phyloP scores from a whole-genome alignment of 2,329 filamentous ascomycete species.

The Camillea tinctor region DNA sequence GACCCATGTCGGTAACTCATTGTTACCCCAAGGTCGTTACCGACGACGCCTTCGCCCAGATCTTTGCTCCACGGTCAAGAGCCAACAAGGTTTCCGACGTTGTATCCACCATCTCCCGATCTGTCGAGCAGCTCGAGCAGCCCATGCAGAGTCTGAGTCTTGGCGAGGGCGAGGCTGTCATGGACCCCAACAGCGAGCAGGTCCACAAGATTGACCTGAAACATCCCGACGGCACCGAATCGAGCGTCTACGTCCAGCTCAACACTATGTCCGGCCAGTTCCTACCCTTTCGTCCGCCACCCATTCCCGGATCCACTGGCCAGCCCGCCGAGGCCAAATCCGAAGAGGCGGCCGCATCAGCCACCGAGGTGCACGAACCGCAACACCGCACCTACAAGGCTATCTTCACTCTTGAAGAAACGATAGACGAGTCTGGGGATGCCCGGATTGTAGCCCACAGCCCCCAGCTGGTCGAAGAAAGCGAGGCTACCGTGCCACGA shows the following conservation, averaged over 20 bases:
- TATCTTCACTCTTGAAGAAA: constrained; percentile 67
- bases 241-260: constrained; percentile 63
- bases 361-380: constrained; percentile 33
- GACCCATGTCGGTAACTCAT: constrained; percentile 85
- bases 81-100: constrained; percentile 57
- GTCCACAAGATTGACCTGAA: constrained; percentile 52
- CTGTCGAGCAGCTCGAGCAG: constrained; percentile 59
- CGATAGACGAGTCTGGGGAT: constrained; percentile 58
- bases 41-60: constrained; percentile 75
- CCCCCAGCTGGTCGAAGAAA: constrained; percentile 54
- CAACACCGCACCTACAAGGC: constrained; percentile 61
- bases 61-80: constrained; percentile 65
- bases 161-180: constrained; percentile 25
- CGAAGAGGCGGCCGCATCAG: constrained; percentile 31
- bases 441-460: constrained; percentile 61
- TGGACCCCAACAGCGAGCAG: constrained; percentile 44
- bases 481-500: constrained; percentile 34
- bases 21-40: constrained; percentile 72
- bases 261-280: constrained; percentile 70
- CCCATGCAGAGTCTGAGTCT: constrained; percentile 55
- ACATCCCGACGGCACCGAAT: constrained; percentile 55
- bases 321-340: constrained; percentile 37
- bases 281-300: constrained; percentile 81
- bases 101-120: constrained; percentile 63
- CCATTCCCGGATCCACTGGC: constrained; percentile 64